Conservation (phyloP, 257 asterid genomes). For the Leonotis leonurus region DNA sequence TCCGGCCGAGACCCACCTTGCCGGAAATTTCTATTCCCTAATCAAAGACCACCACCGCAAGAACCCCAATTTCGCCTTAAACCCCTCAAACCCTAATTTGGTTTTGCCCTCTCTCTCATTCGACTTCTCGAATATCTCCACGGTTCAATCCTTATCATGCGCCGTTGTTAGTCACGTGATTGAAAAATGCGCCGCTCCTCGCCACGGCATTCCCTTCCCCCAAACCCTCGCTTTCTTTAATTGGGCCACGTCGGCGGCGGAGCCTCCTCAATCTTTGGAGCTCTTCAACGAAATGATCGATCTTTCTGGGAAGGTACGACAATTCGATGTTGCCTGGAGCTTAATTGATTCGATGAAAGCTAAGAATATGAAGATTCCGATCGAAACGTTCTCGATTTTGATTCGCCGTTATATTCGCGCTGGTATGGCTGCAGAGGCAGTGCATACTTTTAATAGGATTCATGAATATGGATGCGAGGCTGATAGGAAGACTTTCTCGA, state of each 20-base stretch:
- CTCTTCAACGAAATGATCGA: constrained; percentile 63
- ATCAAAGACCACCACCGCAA: constrained; percentile 71
- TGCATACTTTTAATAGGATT: constrained; percentile 71
- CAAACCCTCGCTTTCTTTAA: constrained; percentile 86
- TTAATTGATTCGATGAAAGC: constrained; percentile 54
- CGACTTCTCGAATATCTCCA: constrained; percentile 45
- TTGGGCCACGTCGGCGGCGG: constrained; percentile 40
- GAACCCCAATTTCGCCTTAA: constrained; percentile 45
- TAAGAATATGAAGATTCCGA: constrained; percentile 30
- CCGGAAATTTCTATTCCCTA: constrained; percentile 42
- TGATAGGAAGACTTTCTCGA: constrained; percentile 51
- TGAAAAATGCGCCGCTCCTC: constrained; percentile 61
- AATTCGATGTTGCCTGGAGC: constrained; percentile 74
- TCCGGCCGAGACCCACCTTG: constrained; percentile 32
- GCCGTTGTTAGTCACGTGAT: constrained; percentile 44
- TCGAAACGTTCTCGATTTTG: constrained; percentile 57
- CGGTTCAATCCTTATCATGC: constrained; percentile 28
- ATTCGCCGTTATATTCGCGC: constrained; percentile 77
- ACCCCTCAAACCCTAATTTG: constrained; percentile 45
- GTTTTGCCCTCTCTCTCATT: constrained; percentile 47
- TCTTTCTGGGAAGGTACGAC: constrained; percentile 73
- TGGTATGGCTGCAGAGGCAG: constrained; percentile 73
- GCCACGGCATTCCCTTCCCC: constrained; percentile 77
- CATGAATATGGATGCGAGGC: constrained; percentile 75
- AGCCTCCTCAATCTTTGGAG: constrained; percentile 16